Evolutionary conservation across 306 rosid species (phyloP), one percentile per base, ranked within the genome.

Genomic region (Chamaecrista fasciculata): DNA sequence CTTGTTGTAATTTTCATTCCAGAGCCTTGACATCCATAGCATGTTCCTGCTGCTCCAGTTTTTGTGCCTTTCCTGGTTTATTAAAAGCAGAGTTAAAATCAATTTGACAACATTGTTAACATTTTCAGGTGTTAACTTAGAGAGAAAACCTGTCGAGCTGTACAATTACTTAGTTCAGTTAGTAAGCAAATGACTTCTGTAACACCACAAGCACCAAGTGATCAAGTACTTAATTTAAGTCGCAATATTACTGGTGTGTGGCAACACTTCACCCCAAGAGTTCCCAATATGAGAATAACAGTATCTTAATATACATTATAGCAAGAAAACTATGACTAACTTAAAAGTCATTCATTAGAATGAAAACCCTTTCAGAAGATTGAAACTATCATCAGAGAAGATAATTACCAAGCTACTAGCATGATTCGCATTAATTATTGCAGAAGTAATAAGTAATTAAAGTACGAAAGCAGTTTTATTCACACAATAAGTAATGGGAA

Each of bases 11-110:
- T 42, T 77, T 85, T 90, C 94, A 87, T 77, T 24, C 96, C 89
- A 10, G 85, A 37, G n/a, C 94, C 94, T 51, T 85, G 89, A 69
- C 94, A 90, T 39, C 94, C 94, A 75, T 46, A 76, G 68, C 94
- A 90, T 81, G 70, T 80, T 40, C 87, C 86, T 51, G 91, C 36
- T 34, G 65, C 58, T 49, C 96, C 96, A 68, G 86, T 85, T 79
- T 85, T 87, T 9, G 91, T 81, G 55, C 94, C 96, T 76, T 90
- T 90, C 80, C 96, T 87, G 89, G 50, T 67, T 71, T 18, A 26
- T 64, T 16, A 46, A 55, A 42, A 51, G 50, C 34, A 71, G n/a
- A 49, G 16, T 70, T 26, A 59, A 55, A 51, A 47, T 3, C n/a
- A 14, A 21, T 10, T 40, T 66, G 29, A 8, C 6, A 5, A 33